A percentile compares a stretch with the other conserved stretches of the same genome.
Evolutionary conservation across 2,329 filamentous ascomycete species (phyloP).

Genomic region (Fusarium mundagurra): DNA sequence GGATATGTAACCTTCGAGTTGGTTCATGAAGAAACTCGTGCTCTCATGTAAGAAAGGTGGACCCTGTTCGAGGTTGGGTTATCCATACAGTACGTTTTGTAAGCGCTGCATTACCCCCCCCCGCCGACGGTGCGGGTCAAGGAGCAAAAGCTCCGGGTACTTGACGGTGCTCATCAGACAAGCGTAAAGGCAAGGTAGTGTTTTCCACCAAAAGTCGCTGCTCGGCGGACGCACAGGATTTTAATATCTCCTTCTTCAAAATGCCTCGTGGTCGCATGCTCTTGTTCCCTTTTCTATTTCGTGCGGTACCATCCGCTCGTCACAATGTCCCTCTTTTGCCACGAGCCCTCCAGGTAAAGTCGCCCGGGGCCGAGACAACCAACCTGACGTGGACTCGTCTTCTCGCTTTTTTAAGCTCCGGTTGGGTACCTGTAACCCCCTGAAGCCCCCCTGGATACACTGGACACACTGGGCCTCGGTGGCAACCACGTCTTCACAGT

Average conservation of each 20-base stretch:
- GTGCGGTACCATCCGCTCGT: conserved; percentile 32
- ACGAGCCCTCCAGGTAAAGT: conserved; percentile 39
- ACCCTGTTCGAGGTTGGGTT: conserved; percentile 16
- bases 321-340: conserved; percentile 39
- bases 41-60: conserved; percentile 27
- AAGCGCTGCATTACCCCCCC: conserved; percentile 45
- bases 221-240: conserved; percentile 44
- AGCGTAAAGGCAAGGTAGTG: conserved; percentile 24
- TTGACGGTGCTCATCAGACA: conserved; percentile 42
- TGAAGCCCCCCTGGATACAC: conserved; percentile 25
- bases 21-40: conserved; percentile 6
- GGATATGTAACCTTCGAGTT: not conserved
- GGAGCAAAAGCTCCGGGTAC: conserved; percentile 50
- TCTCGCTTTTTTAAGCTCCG: conserved; percentile 32
- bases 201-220: conserved; percentile 39
- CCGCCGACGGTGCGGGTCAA: conserved; percentile 44
- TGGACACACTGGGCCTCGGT: conserved; percentile 27
- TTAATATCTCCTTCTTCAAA: conserved; percentile 44
- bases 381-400: conserved; percentile 27
- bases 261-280: conserved; percentile 44
- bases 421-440: conserved; percentile 30
- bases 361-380: conserved; percentile 31
- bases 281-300: conserved; percentile 21
- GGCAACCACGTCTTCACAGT: conserved; percentile 33
- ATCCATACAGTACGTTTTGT: conserved; percentile 33